Percentiles rank a stretch among this genome's conserved stretches.
phyloP scores from a whole-genome alignment of 1,284 basidiomycete species.

The Apiotrichum sp. region DNA sequence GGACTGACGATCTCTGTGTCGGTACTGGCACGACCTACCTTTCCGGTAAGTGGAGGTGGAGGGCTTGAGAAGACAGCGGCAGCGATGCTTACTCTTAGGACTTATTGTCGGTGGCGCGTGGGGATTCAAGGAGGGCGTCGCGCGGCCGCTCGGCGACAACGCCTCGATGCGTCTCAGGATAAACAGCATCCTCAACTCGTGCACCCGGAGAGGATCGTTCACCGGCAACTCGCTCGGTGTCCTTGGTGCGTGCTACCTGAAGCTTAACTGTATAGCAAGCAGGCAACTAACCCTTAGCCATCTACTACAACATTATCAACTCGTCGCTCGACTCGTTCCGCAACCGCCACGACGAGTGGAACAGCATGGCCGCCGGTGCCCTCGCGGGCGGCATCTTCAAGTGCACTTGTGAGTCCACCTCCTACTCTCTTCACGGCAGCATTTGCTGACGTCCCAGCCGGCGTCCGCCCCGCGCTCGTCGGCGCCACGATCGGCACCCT shows the following conservation, averaged over 20 bases:
- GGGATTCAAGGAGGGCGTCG: slow-evolving; percentile 91
- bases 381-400: slow-evolving; percentile 89
- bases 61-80: slow-evolving; percentile 62
- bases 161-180: slow-evolving; percentile 77
- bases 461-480: slow-evolving; percentile 77
- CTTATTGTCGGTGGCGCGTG: slow-evolving; percentile 88
- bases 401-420: slow-evolving; percentile 67
- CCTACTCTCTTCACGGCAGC: too few relatives aligned
- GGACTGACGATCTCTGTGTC: slow-evolving; percentile 99
- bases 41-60: slow-evolving; percentile 62
- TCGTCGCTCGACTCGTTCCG: slow-evolving; percentile 83
- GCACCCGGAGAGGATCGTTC: slow-evolving; percentile 93
- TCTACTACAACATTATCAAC: slow-evolving; percentile 95
- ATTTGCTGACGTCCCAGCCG: slow-evolving; percentile 55
- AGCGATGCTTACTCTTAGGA: slow-evolving; percentile 60
- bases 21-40: slow-evolving; percentile 99
- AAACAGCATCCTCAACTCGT: slow-evolving; percentile 93
- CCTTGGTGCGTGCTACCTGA: slow-evolving; percentile 59
- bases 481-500: slow-evolving; percentile 84
- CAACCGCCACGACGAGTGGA: slow-evolving; percentile 84
- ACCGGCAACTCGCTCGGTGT: slow-evolving; percentile 98
- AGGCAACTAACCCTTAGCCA: slow-evolving; percentile 53
- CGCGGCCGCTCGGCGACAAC: slow-evolving; percentile 63
- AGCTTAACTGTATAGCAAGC: too few relatives aligned
- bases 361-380: slow-evolving; percentile 87